Conservation (phyloP, 805 yeast genomes). For the Ogataea siamensis region DNA sequence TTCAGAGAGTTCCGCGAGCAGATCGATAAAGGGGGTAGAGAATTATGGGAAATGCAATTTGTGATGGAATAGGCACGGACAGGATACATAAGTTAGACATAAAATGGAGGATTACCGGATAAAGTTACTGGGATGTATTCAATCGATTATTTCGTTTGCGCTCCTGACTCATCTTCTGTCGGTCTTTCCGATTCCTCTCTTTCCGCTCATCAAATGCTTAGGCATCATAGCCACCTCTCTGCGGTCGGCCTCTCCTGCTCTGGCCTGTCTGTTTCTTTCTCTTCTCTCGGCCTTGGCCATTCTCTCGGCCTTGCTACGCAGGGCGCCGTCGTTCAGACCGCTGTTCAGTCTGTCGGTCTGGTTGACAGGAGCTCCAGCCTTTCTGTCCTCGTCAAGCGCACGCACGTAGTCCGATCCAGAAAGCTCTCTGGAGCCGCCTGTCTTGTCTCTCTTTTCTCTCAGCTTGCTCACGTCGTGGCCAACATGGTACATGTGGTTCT, state of each 20-base stretch:
- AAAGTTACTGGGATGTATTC: not conserved
- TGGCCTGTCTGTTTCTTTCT: slow-evolving; percentile 87
- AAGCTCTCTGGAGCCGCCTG: slow-evolving; percentile 32
- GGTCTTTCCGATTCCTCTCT: slow-evolving; percentile 92
- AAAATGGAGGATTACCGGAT: too few relatives aligned
- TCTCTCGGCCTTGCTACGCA: slow-evolving; percentile 82
- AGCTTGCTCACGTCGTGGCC: slow-evolving; percentile 83
- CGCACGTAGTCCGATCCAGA: slow-evolving; percentile 82
- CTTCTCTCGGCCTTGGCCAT: slow-evolving; percentile 87
- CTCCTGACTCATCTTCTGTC: slow-evolving; percentile 65
- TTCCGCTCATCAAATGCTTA: slow-evolving; percentile 93
- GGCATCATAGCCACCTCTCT: slow-evolving; percentile 82
- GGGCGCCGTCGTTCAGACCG: slow-evolving; percentile 79
- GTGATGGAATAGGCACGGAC: slow-evolving; percentile 30
- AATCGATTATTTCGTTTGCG: not conserved
- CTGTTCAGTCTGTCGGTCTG: slow-evolving; percentile 82
- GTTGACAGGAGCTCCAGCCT: slow-evolving; percentile 41
- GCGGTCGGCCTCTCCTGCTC: slow-evolving; percentile 96
- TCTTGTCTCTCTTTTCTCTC: slow-evolving; percentile 37
- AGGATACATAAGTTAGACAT: too few relatives aligned
- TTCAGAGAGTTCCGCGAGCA: slow-evolving; percentile 2
- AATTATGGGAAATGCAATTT: slow-evolving; percentile 37
- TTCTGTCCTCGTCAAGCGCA: slow-evolving; percentile 31
- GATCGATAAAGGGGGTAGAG: not conserved
- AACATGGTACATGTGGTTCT: slow-evolving; percentile 80